Conservation (phyloP, 176 grass and related monocot genomes). For the Aegilops bicornis region DNA sequence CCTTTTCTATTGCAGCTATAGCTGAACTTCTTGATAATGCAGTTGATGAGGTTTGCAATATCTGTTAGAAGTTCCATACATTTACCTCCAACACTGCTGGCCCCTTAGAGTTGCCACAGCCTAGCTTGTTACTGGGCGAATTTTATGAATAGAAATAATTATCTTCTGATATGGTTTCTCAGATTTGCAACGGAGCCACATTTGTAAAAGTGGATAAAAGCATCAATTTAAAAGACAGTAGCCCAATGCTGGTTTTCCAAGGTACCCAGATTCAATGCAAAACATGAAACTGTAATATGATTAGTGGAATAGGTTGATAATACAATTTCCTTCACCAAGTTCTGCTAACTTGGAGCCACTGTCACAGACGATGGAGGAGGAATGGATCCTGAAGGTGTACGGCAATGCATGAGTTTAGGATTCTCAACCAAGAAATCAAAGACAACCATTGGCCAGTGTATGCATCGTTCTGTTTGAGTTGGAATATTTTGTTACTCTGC, state of each 20-base stretch:
- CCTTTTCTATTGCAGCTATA: conserved; percentile 57
- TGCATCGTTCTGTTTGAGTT: conserved; percentile 28
- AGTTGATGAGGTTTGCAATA: conserved; percentile 82
- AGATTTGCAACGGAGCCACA: conserved; percentile 90
- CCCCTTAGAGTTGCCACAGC: not conserved
- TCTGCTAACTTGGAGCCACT: conserved; percentile 8
- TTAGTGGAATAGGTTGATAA: conserved; percentile 8
- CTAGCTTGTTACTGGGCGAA: not conserved
- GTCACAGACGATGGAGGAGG: conserved; percentile 96
- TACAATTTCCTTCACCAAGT: conserved; percentile 3
- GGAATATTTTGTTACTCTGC: conserved; percentile 15
- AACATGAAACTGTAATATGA: not conserved
- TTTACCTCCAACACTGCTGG: conserved; percentile 7
- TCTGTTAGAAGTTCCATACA: not conserved
- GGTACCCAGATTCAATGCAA: conserved; percentile 42
- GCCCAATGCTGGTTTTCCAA: conserved; percentile 86
- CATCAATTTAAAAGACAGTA: conserved; percentile 80
- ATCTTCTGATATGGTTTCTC: conserved; percentile 28
- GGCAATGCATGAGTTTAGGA: conserved; percentile 92
- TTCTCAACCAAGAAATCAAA: conserved; percentile 98
- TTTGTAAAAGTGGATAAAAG: conserved; percentile 83
- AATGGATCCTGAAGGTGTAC: conserved; percentile 92
- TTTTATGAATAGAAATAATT: conserved; percentile 1
- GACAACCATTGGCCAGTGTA: conserved; percentile 96
- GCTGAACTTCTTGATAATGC: conserved; percentile 98